Conservation (phyloP, 108 stramenopile species). For the Fistulifera pelliculosa region DNA sequence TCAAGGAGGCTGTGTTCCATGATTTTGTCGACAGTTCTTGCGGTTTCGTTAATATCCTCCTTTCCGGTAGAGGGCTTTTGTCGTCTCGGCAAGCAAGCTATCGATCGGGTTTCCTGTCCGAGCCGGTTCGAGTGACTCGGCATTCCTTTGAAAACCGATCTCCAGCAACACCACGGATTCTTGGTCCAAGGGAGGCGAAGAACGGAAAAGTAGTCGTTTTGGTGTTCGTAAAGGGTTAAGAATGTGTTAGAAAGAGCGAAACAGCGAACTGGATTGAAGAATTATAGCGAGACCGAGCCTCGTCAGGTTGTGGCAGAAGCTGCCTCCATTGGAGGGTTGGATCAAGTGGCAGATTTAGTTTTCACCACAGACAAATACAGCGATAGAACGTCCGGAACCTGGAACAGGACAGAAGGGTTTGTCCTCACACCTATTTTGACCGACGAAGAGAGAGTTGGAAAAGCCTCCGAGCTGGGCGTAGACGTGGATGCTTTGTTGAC, state of each 20-base stretch:
- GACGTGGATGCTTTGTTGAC: constrained; percentile 30
- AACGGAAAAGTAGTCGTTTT: constrained; percentile 15
- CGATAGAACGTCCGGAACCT: constrained; percentile 5
- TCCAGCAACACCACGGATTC: too few relatives aligned
- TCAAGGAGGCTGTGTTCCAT: too few relatives aligned
- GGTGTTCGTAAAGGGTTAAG: constrained; percentile 58
- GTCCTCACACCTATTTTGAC: not conserved
- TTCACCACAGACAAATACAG: not conserved
- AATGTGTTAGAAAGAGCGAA: constrained; percentile 61
- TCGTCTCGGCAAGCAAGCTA: too few relatives aligned
- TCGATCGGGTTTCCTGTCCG: too few relatives aligned
- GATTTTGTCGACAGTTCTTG: too few relatives aligned
- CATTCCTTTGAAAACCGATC: too few relatives aligned
- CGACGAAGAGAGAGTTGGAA: not conserved
- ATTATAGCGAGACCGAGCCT: constrained; percentile 12
- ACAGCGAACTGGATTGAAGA: constrained; percentile 65
- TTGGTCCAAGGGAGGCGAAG: too few relatives aligned
- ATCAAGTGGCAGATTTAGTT: not conserved
- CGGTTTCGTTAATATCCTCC: too few relatives aligned
- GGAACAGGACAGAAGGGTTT: constrained; percentile 6
- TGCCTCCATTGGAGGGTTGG: constrained; percentile 50
- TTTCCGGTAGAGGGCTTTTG: too few relatives aligned
- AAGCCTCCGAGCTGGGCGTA: not conserved
- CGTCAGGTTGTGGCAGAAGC: constrained; percentile 40
- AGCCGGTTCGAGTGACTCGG: too few relatives aligned